Conservation (phyloP, 345 rosid genomes). For the Populus davidiana region DNA sequence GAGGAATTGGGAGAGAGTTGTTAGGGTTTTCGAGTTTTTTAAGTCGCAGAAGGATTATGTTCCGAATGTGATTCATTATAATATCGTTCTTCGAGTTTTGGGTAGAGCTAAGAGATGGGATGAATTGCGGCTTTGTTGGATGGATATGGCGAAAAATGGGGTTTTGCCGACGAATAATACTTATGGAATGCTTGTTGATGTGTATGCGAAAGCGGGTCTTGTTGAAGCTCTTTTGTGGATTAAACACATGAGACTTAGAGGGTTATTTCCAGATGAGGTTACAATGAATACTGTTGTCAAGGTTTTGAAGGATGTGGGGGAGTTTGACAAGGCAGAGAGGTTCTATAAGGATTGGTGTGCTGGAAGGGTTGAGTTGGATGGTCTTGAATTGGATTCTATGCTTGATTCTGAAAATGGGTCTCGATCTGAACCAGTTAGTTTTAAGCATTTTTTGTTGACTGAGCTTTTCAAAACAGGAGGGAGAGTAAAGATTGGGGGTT, state of each 20-base stretch:
- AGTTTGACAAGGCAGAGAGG: slow-evolving; percentile 69
- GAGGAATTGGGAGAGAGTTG: slow-evolving; percentile 47
- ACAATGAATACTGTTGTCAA: slow-evolving; percentile 74
- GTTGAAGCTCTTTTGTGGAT: slow-evolving; percentile 86
- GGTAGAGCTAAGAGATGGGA: slow-evolving; percentile 92
- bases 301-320: slow-evolving; percentile 69
- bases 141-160: slow-evolving; percentile 74
- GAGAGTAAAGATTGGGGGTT: slow-evolving; percentile 34
- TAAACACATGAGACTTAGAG: slow-evolving; percentile 74
- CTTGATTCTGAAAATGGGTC: slow-evolving; percentile 37
- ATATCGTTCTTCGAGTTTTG: slow-evolving; percentile 65
- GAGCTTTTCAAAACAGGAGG: slow-evolving; percentile 77
- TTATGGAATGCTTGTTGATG: slow-evolving; percentile 83
- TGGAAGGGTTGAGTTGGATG: slow-evolving; percentile 63
- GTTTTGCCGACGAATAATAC: slow-evolving; percentile 73
- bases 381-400: slow-evolving; percentile 55
- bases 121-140: slow-evolving; percentile 72
- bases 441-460: slow-evolving; percentile 72
- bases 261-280: slow-evolving; percentile 73
- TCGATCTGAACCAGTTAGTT: slow-evolving; percentile 47
- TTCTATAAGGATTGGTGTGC: slow-evolving; percentile 77
- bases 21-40: slow-evolving; percentile 70
- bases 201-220: slow-evolving; percentile 84
- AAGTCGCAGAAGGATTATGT: slow-evolving; percentile 56
- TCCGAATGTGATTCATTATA: slow-evolving; percentile 79